A percentile compares a stretch with the other conserved stretches of the same genome.
Evolutionary conservation across 306 rosid genomes (phyloP).

Genomic region (Acacia crassicarpa): DNA sequence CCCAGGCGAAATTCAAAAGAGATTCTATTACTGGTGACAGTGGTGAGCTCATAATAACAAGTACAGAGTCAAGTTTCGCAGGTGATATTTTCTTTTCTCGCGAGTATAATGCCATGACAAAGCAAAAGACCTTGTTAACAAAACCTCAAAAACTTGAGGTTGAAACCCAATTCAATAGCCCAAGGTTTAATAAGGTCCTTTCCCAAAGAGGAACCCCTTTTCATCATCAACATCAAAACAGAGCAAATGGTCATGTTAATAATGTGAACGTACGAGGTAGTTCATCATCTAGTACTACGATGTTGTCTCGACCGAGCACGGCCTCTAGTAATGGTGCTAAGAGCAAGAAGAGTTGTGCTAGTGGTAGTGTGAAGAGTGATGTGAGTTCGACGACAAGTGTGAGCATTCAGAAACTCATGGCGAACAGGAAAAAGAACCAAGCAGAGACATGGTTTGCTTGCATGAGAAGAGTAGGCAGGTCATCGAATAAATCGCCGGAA

Average conservation of each 20-base stretch:
- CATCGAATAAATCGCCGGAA: constrained; percentile 65
- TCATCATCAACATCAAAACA: constrained; percentile 24
- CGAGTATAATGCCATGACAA: constrained; percentile 46
- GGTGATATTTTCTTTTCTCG: constrained; percentile 88
- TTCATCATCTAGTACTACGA: constrained; percentile 22
- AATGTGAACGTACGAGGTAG: constrained; percentile 32
- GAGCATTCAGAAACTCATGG: constrained; percentile 60
- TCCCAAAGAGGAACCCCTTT: constrained; percentile 29
- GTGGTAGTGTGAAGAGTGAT: constrained; percentile 52
- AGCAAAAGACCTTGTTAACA: constrained; percentile 29
- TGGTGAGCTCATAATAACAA: constrained; percentile 31
- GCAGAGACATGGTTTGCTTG: constrained; percentile 67
- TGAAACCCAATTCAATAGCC: constrained; percentile 29
- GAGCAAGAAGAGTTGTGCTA: constrained; percentile 46
- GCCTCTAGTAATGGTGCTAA: constrained; percentile 42
- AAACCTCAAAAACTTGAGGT: constrained; percentile 24
- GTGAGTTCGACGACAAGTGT: constrained; percentile 52
- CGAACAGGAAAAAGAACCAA: constrained; percentile 51
- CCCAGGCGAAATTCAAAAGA: constrained; percentile 44
- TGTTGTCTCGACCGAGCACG: constrained; percentile 42
- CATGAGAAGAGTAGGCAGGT: constrained; percentile 65
- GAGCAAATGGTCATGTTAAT: constrained; percentile 33
- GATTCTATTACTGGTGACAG: constrained; percentile 22
- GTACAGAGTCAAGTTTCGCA: constrained; percentile 59
- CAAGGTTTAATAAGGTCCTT: constrained; percentile 32